Evolutionary conservation across 2,329 filamentous ascomycete species (phyloP), one percentile per base, ranked within the genome.

Genomic region (Diaporthe amygdali): DNA sequence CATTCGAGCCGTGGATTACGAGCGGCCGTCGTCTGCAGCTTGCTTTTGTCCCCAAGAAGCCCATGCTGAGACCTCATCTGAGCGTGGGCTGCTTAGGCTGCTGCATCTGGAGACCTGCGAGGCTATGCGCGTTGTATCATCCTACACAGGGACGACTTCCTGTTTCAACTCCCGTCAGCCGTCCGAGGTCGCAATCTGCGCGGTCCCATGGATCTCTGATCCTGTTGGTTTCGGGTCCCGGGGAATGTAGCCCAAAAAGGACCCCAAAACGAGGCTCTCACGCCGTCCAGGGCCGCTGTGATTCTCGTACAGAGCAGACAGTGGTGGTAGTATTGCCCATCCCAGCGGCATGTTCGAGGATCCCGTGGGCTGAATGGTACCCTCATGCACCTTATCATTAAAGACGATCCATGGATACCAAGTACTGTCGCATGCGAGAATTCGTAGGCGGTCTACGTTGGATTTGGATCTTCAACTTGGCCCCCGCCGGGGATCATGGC

Each of bases 141-240:
- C 47, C 34, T 47, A 44, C 32, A 68, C 56, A 64, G 47, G 59
- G 25, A 47, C 32, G 52, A 32, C 56, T 37, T 55, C 47, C 22
- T 64, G 67, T 56, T 56, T 66, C 56, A 41, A 64, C 59, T 49
- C 59, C 59, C 44, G 41, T 22, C 51, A 52, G 27, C 67, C 68
- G 70, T 49, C 67, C 63, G 41, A 71, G 67, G 61, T 68, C 49
- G 56, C 54, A 71, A 55, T 64, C 30, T 56, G 49, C 54, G 66
- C 47, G 32, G 55, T 71, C 41, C 71, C 64, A 59, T 72, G 71
- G 68, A 47, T 44, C 17, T 52, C 22, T 67, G 30, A 54, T 44
- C 61, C 71, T 71, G 71, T 66, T 70, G 71, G 68, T 71, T 71
- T 71, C 68, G 68, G 49, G 54, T 52, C 68, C 44, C 63, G 54